phyloP scores from a whole-genome alignment of 1,284 basidiomycete species.

The Leccinum subrobustum region DNA sequence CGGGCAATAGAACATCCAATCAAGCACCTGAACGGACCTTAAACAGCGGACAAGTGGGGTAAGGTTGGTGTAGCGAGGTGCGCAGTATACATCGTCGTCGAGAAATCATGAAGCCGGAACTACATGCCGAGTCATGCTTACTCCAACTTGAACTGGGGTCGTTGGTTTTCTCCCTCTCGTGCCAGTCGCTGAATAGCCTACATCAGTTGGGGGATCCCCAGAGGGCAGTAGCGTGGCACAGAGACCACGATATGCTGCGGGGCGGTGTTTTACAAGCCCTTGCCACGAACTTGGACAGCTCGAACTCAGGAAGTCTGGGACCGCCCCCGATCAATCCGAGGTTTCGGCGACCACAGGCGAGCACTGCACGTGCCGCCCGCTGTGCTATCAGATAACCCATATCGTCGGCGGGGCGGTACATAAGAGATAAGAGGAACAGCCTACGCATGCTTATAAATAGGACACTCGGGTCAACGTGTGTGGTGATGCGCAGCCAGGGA shows the following conservation, averaged over 20 bases:
- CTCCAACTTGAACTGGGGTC: slow-evolving; percentile 1
- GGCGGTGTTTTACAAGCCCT: slow-evolving; percentile 25
- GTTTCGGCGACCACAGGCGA: slow-evolving; percentile 29
- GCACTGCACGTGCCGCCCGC: slow-evolving; percentile 18
- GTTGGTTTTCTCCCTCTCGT: slow-evolving; percentile 1
- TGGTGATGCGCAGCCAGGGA: slow-evolving; percentile 24
- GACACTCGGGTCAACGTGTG: slow-evolving; percentile 9
- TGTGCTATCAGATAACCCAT: slow-evolving; percentile 24
- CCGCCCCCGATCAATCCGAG: slow-evolving; percentile 29
- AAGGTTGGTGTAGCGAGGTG: slow-evolving; percentile 9
- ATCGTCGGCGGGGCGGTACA: slow-evolving; percentile 6
- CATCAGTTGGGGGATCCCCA: slow-evolving; percentile 10
- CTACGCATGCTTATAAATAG: slow-evolving; percentile 3
- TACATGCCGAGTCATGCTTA: slow-evolving; percentile 10
- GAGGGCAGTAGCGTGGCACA: slow-evolving; percentile 9
- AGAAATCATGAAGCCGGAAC: slow-evolving; percentile 9
- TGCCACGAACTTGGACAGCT: slow-evolving; percentile 21
- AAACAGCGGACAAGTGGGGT: slow-evolving; percentile 16
- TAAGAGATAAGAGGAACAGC: slow-evolving; percentile 9
- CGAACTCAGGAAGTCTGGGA: slow-evolving; percentile 17
- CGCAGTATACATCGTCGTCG: slow-evolving; percentile 7
- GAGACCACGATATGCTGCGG: slow-evolving; percentile 8
- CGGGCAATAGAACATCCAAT: slow-evolving; percentile 14
- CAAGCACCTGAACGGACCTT: slow-evolving; percentile 28
- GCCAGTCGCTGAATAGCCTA: slow-evolving; percentile 21